A percentile compares a stretch with the other conserved stretches of the same genome.
phyloP scores from a whole-genome alignment of 225 moss, liverwort and hornwort species.

The Marchantia paleacea region DNA sequence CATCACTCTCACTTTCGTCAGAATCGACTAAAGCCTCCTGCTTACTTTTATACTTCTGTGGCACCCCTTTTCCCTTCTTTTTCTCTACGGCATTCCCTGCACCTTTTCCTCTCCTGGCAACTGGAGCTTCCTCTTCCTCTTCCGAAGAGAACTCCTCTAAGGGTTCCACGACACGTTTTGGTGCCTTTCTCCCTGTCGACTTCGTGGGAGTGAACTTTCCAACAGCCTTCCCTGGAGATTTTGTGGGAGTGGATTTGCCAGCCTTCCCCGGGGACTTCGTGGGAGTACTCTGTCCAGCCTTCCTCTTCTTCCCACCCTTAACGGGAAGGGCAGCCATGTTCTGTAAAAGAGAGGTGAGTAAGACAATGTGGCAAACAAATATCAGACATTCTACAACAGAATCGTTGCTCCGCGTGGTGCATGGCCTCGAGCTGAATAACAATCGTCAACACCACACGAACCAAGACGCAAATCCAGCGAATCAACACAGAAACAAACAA shows the following conservation, averaged over 20 bases:
- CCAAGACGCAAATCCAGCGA: not conserved
- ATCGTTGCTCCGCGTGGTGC: too few species aligned
- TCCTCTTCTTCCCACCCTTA: constrained; percentile 18
- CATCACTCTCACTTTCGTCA: constrained; percentile 56
- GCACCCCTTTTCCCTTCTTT: constrained; percentile 44
- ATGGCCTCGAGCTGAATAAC: not conserved
- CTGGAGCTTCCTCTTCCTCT: constrained; percentile 15
- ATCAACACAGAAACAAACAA: not conserved
- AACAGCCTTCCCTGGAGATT: not conserved
- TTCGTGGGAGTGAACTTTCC: not conserved
- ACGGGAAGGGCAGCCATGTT: constrained; percentile 12
- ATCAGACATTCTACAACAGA: not conserved
- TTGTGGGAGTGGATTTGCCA: too few species aligned
- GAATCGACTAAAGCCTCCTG: not conserved
- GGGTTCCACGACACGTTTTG: not conserved
- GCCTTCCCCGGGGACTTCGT: not conserved
- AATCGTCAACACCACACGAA: not conserved
- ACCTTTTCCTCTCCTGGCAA: constrained; percentile 11
- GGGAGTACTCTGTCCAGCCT: constrained; percentile 9
- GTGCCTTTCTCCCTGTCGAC: not conserved
- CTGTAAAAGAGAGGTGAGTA: not conserved
- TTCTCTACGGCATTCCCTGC: constrained; percentile 9
- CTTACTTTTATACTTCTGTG: not conserved
- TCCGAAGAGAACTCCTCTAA: constrained; percentile 10
- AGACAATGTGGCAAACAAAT: too few species aligned